These are phyloP conservation scores for Cladobotryum protrusum DNA, from an alignment of 2,329 filamentous ascomycete species.

Conservation along the genomic window DNA sequence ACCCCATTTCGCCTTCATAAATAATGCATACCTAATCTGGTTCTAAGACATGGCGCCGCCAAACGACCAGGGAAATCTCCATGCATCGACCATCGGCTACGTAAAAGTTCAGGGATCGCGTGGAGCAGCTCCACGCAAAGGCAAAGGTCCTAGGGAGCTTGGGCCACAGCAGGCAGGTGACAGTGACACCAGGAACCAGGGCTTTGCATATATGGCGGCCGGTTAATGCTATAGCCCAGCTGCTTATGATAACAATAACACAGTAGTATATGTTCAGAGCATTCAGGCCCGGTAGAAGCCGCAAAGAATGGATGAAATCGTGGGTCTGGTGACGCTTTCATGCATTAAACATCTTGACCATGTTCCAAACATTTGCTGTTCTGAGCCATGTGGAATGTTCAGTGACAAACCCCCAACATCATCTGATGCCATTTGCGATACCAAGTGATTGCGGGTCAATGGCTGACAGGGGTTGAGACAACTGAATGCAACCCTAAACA, in stretches of 20 bases:
- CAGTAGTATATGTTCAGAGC: no score
- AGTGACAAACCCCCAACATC: not conserved
- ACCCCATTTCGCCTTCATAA: no score
- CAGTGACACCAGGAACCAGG: constrained; percentile 1
- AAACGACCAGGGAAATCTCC: no score
- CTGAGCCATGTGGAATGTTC: not conserved
- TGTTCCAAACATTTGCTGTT: no score
- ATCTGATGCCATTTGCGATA: not conserved
- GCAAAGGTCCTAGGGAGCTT: not conserved
- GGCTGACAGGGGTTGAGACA: not conserved
- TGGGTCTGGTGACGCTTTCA: no score
- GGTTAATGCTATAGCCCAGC: not conserved
- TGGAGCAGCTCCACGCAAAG: not conserved
- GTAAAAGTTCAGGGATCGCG: not conserved
- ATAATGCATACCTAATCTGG: not conserved
- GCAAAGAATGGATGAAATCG: no score
- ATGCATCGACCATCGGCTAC: no score
- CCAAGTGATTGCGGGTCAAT: not conserved
- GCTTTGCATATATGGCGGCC: not conserved
- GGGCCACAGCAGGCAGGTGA: constrained; percentile 12
- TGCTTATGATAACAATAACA: no score
- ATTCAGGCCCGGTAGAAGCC: no score
- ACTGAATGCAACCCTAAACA: not conserved
- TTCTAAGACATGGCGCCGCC: constrained; percentile 10
- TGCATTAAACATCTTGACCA: no score